Base-by-base conservation (phyloP, 2,329 filamentous ascomycete genomes). In the Alternaria sp. region DNA sequence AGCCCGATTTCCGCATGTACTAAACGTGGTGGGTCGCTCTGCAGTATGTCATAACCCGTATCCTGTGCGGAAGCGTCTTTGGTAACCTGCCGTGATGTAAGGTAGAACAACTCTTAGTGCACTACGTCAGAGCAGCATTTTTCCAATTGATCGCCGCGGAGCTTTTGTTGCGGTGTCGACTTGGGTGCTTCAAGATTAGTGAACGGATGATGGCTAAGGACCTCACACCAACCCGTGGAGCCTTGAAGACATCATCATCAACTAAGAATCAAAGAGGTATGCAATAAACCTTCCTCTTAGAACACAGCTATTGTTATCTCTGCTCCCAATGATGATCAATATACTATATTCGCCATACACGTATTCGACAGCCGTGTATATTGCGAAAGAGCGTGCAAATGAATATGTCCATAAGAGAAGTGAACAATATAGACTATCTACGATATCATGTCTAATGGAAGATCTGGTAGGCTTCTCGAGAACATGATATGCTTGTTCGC, bases 1-100 rank as follows among this genome's bases (percentile, higher is more conserved):
- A 21, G 21, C 51, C 61, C 64, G 61, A 49, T 47, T 40, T 51
- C 58, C 59, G 49, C 28, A 3, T 21, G 36, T 45, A 19, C 51
- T 25, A 15, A 56, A 49, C 23, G 36, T 26, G 61, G 61, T 61
- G 61, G 61, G 50, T 50, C 64, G 30, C 32, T 40, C 28, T 47
- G 52, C 46, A 57, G 23, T 61, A 46, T 61, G 59, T 62, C 63
- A 66, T 66, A 55, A 25, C 61, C 61, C 50, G 61, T 61, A 55
- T 47, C 46, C 12, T 26, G 19, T 44, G 54, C 21, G 23, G 23
- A 30, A 40, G 9, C 30, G 17, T 23, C 30, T 54, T 49, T 28
- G 9, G 25, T 17, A 23, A 40, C 17, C 43, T 12, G 30, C 32
- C 23, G 44, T 26, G 7, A 32, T 25, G 21, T 12, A 43, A 40